phyloP scores from a whole-genome alignment of 768 basidiomycete genomes.

The Neoboletus magnificus region DNA sequence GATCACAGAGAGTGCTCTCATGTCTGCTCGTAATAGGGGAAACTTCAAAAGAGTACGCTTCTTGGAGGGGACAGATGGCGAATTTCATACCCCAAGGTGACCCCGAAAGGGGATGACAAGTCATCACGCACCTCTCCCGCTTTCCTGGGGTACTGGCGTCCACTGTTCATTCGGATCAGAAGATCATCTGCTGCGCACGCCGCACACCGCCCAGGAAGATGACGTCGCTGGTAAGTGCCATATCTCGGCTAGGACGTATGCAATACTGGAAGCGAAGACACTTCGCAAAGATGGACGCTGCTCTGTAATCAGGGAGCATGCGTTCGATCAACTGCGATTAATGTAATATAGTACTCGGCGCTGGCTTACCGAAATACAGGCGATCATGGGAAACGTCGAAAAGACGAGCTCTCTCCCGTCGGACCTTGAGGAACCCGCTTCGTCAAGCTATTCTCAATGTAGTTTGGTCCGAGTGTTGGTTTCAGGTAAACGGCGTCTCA shows the following conservation, averaged over 20 bases:
- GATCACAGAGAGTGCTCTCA: not conserved
- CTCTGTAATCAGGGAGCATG: not conserved
- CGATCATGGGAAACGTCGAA: not conserved
- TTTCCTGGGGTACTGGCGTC: not conserved
- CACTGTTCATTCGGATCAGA: not conserved
- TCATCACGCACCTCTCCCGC: not conserved
- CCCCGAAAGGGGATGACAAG: not conserved
- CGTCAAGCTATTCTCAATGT: not conserved
- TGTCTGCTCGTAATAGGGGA: not conserved
- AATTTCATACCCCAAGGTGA: not conserved
- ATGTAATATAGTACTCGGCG: not conserved
- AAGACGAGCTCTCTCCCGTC: not conserved
- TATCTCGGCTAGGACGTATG: not conserved
- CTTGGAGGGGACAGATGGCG: not conserved
- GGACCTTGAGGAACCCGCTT: not conserved
- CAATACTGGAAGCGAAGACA: not conserved
- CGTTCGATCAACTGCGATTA: not conserved
- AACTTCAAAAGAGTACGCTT: not conserved
- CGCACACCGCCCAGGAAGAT: too few relatives aligned
- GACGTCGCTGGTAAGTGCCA: not conserved
- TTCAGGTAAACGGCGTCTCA: not conserved
- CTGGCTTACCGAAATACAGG: not conserved
- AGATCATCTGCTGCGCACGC: not conserved
- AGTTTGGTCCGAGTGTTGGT: too few relatives aligned
- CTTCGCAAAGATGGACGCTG: not conserved